Conservation (phyloP, 1,284 basidiomycete species). For the Mycena citricolor region DNA sequence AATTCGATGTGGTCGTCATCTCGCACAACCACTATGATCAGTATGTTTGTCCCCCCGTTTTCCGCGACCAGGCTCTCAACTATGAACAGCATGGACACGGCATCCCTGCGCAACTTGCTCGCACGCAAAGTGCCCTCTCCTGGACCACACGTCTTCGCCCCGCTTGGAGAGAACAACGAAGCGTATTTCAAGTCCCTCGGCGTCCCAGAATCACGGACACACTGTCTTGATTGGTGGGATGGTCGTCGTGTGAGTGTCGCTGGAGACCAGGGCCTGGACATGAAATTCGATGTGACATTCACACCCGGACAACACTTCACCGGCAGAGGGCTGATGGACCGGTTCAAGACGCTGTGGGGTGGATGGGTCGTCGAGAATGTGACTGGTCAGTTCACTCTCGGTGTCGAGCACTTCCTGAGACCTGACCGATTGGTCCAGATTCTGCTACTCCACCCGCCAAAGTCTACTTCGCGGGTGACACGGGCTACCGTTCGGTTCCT, state of each 20-base stretch:
- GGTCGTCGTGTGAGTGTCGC: constrained; percentile 40
- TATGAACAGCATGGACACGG: constrained; percentile 50
- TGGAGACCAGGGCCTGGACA: constrained; percentile 26
- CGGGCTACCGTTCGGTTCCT: constrained; percentile 52
- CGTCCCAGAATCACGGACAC: constrained; percentile 42
- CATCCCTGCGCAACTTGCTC: constrained; percentile 28
- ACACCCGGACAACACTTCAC: constrained; percentile 57
- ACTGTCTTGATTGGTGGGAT: constrained; percentile 76
- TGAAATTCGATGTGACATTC: constrained; percentile 40
- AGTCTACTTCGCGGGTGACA: constrained; percentile 73
- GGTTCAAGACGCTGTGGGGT: constrained; percentile 57
- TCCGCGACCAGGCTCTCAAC: background rate
- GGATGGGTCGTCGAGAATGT: constrained; percentile 52
- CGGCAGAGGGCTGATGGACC: constrained; percentile 48
- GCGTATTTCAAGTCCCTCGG: constrained; percentile 44
- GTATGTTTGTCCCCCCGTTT: constrained; percentile 29
- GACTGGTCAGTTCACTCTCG: background rate
- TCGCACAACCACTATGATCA: constrained; percentile 77
- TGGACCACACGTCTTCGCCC: constrained; percentile 60
- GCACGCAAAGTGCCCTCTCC: constrained; percentile 32
- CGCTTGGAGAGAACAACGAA: constrained; percentile 53
- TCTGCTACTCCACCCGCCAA: constrained; percentile 30
- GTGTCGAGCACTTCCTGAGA: background rate
- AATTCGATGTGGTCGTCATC: constrained; percentile 65
- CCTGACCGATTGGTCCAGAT: background rate